These are phyloP conservation scores for Pholiota adiposa DNA, from an alignment of 1,284 basidiomycete species.

Conservation along the genomic window DNA sequence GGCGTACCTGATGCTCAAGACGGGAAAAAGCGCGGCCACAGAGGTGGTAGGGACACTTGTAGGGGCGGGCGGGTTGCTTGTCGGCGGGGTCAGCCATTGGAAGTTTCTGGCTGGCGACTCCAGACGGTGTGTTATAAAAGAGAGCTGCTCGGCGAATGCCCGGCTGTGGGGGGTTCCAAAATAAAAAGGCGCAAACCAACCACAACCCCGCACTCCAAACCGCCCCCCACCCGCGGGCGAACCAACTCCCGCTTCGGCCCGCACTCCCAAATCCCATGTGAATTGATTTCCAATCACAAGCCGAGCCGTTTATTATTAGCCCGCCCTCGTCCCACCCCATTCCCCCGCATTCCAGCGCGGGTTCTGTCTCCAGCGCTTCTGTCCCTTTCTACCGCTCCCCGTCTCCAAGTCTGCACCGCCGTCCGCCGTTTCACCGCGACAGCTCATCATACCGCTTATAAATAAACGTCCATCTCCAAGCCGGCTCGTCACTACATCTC, in stretches of 20 bases:
- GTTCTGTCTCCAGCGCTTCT: neutral
- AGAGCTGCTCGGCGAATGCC: constrained; percentile 13
- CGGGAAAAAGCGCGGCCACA: constrained; percentile 91
- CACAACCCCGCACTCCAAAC: constrained; percentile 21
- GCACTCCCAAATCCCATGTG: neutral
- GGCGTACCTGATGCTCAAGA: constrained; percentile 90
- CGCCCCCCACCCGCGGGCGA: constrained; percentile 9
- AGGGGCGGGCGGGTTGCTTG: constrained; percentile 76
- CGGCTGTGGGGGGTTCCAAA: constrained; percentile 14
- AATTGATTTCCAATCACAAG: no score
- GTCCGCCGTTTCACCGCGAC: no score
- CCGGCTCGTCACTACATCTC: neutral
- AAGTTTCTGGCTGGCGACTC: neutral
- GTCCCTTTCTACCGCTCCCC: no score
- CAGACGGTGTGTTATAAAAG: constrained; percentile 7
- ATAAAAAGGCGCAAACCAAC: constrained; percentile 4
- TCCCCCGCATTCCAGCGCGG: neutral
- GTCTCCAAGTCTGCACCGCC: no score
- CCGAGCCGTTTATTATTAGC: neutral
- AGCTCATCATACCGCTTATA: no score
- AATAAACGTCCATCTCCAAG: neutral
- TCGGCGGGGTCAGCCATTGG: constrained; percentile 36
- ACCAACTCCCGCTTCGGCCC: constrained; percentile 19
- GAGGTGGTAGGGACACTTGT: constrained; percentile 94
- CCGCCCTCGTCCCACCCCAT: neutral